These are phyloP conservation scores for Teratosphaeria gauchensis DNA, from an alignment of 2,329 filamentous ascomycete species.

Conservation along the genomic window DNA sequence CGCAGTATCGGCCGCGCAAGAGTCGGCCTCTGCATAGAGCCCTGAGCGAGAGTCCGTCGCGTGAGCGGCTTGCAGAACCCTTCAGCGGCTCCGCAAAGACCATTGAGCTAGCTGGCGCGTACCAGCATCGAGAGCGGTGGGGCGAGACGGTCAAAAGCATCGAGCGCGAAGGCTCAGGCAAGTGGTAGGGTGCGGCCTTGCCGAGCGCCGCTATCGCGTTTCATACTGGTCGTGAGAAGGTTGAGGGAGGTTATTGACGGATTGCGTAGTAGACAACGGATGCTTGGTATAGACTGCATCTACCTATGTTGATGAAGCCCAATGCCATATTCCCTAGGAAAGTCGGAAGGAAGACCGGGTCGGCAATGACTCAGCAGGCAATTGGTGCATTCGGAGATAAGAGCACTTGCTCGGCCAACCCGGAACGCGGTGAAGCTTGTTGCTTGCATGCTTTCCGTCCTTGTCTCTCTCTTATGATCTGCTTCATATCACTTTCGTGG, in stretches of 20 bases:
- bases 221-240: neutral
- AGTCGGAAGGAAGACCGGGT: neutral
- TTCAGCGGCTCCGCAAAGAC: neutral
- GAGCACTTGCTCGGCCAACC: neutral
- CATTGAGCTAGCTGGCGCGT: slow-evolving; percentile 13
- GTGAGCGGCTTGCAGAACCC: slow-evolving; percentile 11
- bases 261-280: neutral
- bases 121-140: slow-evolving; percentile 7
- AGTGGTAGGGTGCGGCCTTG: slow-evolving; percentile 2
- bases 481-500: too few relatives aligned
- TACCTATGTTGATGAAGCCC: too few relatives aligned
- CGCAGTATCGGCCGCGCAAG: slow-evolving; percentile 1
- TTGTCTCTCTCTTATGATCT: neutral
- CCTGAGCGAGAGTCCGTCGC: slow-evolving; percentile 22
- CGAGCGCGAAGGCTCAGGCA: neutral
- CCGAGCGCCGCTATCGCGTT: neutral
- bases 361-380: neutral
- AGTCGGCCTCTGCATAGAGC: slow-evolving; percentile 9
- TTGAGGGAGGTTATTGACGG: neutral
- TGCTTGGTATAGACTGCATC: too few relatives aligned
- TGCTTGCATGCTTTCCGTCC: neutral
- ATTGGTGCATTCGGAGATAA: neutral
- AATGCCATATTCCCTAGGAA: too few relatives aligned
- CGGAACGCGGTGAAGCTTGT: too few relatives aligned
- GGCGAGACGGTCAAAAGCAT: slow-evolving; percentile 7